Evolutionary conservation across 179 eudicot species (phyloP), one percentile per base, ranked within the genome.

Genomic region (Heliamphora ciliata): DNA sequence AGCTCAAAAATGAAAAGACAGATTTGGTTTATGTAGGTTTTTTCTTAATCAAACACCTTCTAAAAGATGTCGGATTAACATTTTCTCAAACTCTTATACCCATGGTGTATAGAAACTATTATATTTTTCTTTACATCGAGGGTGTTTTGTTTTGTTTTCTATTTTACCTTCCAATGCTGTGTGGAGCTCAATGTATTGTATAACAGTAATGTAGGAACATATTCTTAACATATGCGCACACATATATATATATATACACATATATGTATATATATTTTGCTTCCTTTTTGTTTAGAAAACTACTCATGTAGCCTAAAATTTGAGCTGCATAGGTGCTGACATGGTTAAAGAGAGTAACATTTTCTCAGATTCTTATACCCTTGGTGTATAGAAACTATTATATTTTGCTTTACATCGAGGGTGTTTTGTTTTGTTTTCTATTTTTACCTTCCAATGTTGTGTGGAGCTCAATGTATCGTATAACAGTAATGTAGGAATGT

Each of bases 271-370:
- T 31, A 31, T 31, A 31, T 31, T 31, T 31, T 31, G 14, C 3
- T 8, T 78, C 80, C 63, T 11, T 18, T 24, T 24, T 24, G 76
- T 58, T 70, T n/a, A 4, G 54, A 47, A 54, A 70, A 11, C 44
- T 46, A 44, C 18, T 46, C 40, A 10, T 44, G 5, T 59, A 70
- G 52, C 44, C 46, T 80, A 13, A 11, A n/a, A 80, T 60, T 9
- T 83, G 79, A 68, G 51, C n/a, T 80, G 78, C 86, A 80, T 84
- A 96, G 99, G 91, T 73, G 74, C 83, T 79, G 93, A 90, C 60
- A 47, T 87, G 69, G 85, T 86, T 83, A 88, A 90, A 82, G 97
- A 93, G 83, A 86, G 73, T 79, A 79, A 46, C 80, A 77, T 76
- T 47, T 76, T 24, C 65, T 21, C 1, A 14, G 15, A 3, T 44